These are phyloP conservation scores for Nakazawaea ernobii DNA, from an alignment of 805 yeast species.

Conservation along the genomic window DNA sequence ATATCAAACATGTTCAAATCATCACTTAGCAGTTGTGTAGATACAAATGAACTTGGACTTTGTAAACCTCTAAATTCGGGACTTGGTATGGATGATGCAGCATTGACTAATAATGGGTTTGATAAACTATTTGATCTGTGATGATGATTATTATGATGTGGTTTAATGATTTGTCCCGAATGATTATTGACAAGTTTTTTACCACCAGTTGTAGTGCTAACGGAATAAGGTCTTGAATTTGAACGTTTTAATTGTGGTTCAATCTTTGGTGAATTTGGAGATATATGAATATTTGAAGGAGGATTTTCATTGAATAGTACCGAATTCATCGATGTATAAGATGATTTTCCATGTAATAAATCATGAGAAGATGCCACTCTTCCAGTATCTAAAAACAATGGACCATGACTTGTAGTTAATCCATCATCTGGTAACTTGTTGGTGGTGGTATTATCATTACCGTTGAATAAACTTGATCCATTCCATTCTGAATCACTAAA, in stretches of 20 bases:
- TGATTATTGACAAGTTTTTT: conserved; percentile 5
- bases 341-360: conserved; percentile 1
- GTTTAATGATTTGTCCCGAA: conserved; percentile 10
- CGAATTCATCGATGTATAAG: conserved; percentile 1
- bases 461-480: background rate
- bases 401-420: background rate
- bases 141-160: conserved; percentile 6
- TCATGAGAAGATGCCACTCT: conserved; percentile 8
- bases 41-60: conserved; percentile 6
- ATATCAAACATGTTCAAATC: conserved; percentile 10
- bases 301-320: conserved; percentile 8
- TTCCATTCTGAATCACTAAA: conserved; percentile 12
- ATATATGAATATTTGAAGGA: conserved; percentile 2
- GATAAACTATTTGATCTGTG: conserved; percentile 3
- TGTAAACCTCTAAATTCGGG: conserved; percentile 1
- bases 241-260: conserved; percentile 6
- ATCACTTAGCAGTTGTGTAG: background rate
- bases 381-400: conserved; percentile 10
- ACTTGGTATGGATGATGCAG: conserved; percentile 3
- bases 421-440: background rate
- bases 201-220: conserved; percentile 3
- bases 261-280: conserved; percentile 7
- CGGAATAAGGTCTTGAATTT: conserved; percentile 8
- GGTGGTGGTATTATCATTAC: background rate
- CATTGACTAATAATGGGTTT: background rate